phyloP scores from a whole-genome alignment of 345 rosid genomes.

The Barbarea vulgaris region DNA sequence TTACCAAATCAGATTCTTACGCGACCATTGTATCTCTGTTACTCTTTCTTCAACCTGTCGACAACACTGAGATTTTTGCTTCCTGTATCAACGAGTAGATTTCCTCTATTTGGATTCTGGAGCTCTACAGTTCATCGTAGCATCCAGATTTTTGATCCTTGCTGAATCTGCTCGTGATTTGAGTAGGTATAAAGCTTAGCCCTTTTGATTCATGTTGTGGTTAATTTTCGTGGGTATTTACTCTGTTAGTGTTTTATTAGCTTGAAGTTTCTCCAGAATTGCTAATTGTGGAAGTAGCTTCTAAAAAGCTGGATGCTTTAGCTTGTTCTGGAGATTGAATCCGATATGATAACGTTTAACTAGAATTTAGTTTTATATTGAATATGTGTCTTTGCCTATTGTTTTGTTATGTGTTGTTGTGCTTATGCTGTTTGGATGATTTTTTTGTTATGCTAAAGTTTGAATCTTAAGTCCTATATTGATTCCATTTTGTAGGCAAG shows the following conservation, averaged over 20 bases:
- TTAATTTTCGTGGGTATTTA: not conserved
- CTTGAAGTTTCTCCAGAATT: slow-evolving; percentile 2
- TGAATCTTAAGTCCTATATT: not conserved
- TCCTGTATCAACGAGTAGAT: not conserved
- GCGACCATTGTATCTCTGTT: slow-evolving; percentile 12
- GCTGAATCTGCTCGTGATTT: slow-evolving; percentile 17
- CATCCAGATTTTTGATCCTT: not conserved
- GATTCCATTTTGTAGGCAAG: slow-evolving; percentile 28
- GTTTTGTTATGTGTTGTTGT: slow-evolving; percentile 7
- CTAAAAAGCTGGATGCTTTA: slow-evolving; percentile 9
- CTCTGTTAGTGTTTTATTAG: not conserved
- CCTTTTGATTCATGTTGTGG: not conserved
- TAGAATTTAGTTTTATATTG: not conserved
- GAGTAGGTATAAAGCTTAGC: slow-evolving; percentile 3
- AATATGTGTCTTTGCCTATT: slow-evolving; percentile 25
- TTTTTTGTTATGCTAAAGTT: not conserved
- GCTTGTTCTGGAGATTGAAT: slow-evolving; percentile 16
- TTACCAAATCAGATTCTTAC: slow-evolving; percentile 29
- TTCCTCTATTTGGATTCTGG: slow-evolving; percentile 1
- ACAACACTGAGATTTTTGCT: slow-evolving; percentile 13
- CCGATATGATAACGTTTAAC: not conserved
- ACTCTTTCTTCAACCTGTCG: slow-evolving; percentile 22
- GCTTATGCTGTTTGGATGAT: slow-evolving; percentile 5
- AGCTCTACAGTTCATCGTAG: not conserved
- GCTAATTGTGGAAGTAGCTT: not conserved